Base-by-base conservation (phyloP, 1,284 basidiomycete genomes). In the Ganoderma leucocontextum region DNA sequence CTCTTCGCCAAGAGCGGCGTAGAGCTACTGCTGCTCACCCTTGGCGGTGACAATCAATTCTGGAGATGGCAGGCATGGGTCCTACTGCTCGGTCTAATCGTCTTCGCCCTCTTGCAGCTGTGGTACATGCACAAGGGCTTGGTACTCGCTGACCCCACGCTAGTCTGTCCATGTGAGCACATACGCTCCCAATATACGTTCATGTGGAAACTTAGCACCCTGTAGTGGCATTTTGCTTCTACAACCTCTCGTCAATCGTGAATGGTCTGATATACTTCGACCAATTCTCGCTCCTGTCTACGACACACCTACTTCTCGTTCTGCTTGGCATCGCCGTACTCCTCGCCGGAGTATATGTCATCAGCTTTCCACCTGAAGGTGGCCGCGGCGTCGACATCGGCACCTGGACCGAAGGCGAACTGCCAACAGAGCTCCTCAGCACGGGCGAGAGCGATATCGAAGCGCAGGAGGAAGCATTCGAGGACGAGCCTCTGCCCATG, bases 1-100 rank as follows among this genome's bases (percentile, higher is more conserved):
- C 84, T 99, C 7, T 94, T 98, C 70, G 96, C 97, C 41, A 99
- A 99, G 83, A 95, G 94, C 63, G 96, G 95, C 2, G 94, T 98
- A 12, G 96, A 98, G 80, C 85, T 99, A 10, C 84, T 98, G 10
- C 83, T 98, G 69, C 82, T 96, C 36, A 96, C 95, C 0, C 78
- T 97, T 42, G 82, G 86, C 8, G 93, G 93, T 4, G 81, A 91
- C 57, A 98, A 97, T 77, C 96, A 99, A 78, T 98, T 98, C 77
- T 91, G 89, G 84, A 83, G 89, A 62, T 94, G 92, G 91, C 87
- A 95, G 80, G 84, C 91, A 2, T 96, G 95, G 94, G 79, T 89
- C 19, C 85, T 96, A n/a, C 82, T 95, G 7, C 79, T 90, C 33
- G 87, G 91, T 2, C 82, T 97, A 33, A 82, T 89, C 19, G 82